Evolutionary conservation across 1,284 basidiomycete genomes (phyloP).

Genomic region (Schizophyllum commune): DNA sequence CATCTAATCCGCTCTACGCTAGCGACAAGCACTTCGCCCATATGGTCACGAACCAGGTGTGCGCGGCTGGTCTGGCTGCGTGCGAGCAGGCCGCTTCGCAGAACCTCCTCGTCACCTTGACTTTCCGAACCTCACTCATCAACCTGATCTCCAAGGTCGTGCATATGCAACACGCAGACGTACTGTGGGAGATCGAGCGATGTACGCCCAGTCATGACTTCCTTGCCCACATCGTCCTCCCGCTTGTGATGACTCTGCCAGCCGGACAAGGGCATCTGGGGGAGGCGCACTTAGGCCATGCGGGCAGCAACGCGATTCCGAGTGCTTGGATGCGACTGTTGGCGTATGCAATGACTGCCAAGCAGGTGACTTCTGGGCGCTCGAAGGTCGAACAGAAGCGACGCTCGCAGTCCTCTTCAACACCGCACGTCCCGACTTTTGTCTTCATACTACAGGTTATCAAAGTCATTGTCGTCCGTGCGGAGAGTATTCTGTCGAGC

Average conservation of each 20-base stretch:
- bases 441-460: conserved; percentile 59
- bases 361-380: neutral
- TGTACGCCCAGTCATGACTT: conserved; percentile 48
- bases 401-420: conserved; percentile 17
- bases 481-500: conserved; percentile 48
- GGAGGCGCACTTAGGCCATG: neutral
- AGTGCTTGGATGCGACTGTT: conserved; percentile 62
- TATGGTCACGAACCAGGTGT: conserved; percentile 53
- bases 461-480: conserved; percentile 62
- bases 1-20: conserved; percentile 38
- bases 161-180: conserved; percentile 46
- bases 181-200: conserved; percentile 51
- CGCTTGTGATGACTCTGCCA: conserved; percentile 50
- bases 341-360: conserved; percentile 46
- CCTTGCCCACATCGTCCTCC: conserved; percentile 52
- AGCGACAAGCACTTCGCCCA: conserved; percentile 44
- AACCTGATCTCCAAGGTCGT: conserved; percentile 45
- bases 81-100: conserved; percentile 50
- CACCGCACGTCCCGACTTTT: conserved; percentile 37
- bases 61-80: conserved; percentile 47
- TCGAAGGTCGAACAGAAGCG: conserved; percentile 17
- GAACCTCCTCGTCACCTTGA: conserved; percentile 39
- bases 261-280: conserved; percentile 34
- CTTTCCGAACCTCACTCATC: conserved; percentile 44
- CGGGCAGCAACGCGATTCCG: neutral